phyloP scores from a whole-genome alignment of 306 rosid genomes.

The Comarum palustre region DNA sequence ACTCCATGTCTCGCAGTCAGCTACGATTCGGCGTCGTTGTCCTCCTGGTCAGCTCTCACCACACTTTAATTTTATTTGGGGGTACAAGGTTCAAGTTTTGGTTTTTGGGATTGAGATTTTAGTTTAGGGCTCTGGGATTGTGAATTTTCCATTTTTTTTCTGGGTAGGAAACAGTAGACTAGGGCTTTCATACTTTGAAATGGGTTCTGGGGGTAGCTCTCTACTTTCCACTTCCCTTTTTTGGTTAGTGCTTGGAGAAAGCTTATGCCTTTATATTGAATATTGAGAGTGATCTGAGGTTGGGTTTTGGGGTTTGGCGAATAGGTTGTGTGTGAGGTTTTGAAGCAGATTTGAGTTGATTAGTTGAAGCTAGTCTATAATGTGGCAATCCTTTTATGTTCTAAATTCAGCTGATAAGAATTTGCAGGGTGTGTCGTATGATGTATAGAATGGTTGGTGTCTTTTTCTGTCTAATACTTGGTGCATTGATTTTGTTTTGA shows the following conservation, averaged over 20 bases:
- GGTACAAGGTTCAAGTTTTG: conserved; percentile 11
- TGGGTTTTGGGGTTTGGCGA: conserved; percentile 8
- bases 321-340: background rate
- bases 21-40: conserved; percentile 42
- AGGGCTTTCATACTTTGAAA: conserved; percentile 27
- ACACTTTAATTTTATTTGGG: background rate
- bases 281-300: conserved; percentile 20
- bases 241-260: conserved; percentile 21
- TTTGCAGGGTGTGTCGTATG: background rate
- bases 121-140: background rate
- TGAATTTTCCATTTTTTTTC: background rate
- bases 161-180: conserved; percentile 19
- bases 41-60: conserved; percentile 55
- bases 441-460: background rate
- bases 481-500: background rate
- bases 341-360: conserved; percentile 15
- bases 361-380: background rate
- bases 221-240: background rate
- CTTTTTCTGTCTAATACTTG: background rate
- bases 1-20: conserved; percentile 42
- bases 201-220: conserved; percentile 7
- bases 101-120: background rate
- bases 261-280: conserved; percentile 15
- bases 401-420: background rate
- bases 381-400: background rate